Percentiles rank a stretch among this genome's conserved stretches.
Conservation (phyloP, 2,329 filamentous ascomycete species). For the Colletotrichum salicis region DNA sequence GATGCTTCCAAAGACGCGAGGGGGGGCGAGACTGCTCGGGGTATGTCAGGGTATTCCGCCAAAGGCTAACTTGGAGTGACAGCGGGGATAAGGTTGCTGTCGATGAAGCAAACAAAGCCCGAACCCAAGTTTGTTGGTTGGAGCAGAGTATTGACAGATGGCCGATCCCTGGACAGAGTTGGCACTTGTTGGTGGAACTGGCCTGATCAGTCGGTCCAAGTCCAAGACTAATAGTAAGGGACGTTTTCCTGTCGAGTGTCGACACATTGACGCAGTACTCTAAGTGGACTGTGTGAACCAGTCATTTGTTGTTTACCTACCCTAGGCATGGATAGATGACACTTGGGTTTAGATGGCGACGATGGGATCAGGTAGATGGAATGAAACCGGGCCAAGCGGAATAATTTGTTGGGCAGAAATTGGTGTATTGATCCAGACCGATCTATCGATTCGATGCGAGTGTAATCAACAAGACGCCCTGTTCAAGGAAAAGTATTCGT, state of each 20-base stretch:
- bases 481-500: too few relatives aligned
- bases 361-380: not conserved
- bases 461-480: not conserved
- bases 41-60: not conserved
- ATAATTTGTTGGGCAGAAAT: not conserved
- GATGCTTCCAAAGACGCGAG: not conserved
- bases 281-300: too few relatives aligned
- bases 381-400: not conserved
- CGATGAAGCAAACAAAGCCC: slow-evolving; percentile 6
- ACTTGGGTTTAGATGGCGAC: too few relatives aligned
- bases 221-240: not conserved
- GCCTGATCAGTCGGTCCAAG: slow-evolving; percentile 9
- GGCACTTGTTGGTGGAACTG: not conserved
- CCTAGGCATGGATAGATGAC: too few relatives aligned
- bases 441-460: not conserved
- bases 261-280: not conserved
- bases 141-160: slow-evolving; percentile 6
- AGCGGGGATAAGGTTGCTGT: slow-evolving; percentile 29
- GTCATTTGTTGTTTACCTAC: too few relatives aligned
- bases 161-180: slow-evolving; percentile 10
- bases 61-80: slow-evolving; percentile 4
- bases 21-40: slow-evolving; percentile 11
- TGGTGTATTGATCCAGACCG: not conserved
- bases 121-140: slow-evolving; percentile 14
- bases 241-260: not conserved